Conservation (phyloP, 768 basidiomycete genomes). For the Rhizopogon vesiculosus region DNA sequence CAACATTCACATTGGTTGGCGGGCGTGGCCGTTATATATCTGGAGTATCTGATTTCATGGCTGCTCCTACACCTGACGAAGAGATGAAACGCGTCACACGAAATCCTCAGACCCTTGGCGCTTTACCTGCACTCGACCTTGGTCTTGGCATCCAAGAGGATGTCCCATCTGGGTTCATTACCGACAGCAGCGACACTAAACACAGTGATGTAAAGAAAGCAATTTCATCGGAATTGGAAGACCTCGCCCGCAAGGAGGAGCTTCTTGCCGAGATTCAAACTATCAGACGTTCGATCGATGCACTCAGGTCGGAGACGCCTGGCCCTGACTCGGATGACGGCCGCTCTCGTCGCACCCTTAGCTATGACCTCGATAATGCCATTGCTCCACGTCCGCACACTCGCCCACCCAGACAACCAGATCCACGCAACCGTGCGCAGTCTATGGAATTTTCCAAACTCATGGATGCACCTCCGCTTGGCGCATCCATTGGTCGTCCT, state of each 20-base stretch:
- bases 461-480: slow-evolving; percentile 37
- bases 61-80: slow-evolving; percentile 56
- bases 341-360: slow-evolving; percentile 61
- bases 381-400: slow-evolving; percentile 49
- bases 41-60: slow-evolving; percentile 70
- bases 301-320: slow-evolving; percentile 67
- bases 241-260: slow-evolving; percentile 63
- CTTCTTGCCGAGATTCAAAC: slow-evolving; percentile 74
- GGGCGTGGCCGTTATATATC: slow-evolving; percentile 59
- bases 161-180: slow-evolving; percentile 68
- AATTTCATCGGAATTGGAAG: slow-evolving; percentile 40
- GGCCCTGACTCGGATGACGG: slow-evolving; percentile 43
- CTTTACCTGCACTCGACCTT: slow-evolving; percentile 68
- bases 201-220: slow-evolving; percentile 30
- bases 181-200: slow-evolving; percentile 27
- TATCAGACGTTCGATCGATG: slow-evolving; percentile 75
- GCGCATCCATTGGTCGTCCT: slow-evolving; percentile 59
- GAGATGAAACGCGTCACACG: slow-evolving; percentile 50
- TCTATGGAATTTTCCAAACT: slow-evolving; percentile 66
- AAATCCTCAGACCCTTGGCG: slow-evolving; percentile 47
- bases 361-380: slow-evolving; percentile 57
- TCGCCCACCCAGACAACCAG: slow-evolving; percentile 65
- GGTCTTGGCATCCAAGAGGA: slow-evolving; percentile 71
- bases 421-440: slow-evolving; percentile 64
- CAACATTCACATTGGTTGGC: slow-evolving; percentile 46